phyloP scores from a whole-genome alignment of 2,329 filamentous ascomycete genomes.

The Ramularia endophylla region DNA sequence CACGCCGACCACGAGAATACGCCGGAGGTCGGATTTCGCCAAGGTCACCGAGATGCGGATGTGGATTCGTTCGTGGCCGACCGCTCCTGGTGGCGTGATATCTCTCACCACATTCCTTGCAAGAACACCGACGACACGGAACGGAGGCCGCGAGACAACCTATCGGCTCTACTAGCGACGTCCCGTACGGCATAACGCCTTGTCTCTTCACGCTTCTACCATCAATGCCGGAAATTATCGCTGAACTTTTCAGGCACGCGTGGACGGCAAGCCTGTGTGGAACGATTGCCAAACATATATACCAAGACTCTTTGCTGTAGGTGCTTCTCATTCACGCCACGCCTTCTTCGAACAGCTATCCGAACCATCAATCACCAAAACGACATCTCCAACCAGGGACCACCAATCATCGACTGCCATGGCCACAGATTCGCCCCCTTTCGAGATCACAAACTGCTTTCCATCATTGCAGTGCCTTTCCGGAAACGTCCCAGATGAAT shows the following conservation, averaged over 20 bases:
- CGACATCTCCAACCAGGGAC: neutral
- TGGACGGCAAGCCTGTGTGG: no score
- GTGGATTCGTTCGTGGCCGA: no score
- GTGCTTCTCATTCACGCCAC: no score
- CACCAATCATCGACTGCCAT: conserved; percentile 5
- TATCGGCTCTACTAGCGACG: conserved; percentile 7
- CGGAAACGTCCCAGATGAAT: conserved; percentile 17
- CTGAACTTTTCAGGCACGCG: no score
- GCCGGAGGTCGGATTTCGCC: no score
- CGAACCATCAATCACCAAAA: neutral
- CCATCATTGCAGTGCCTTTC: conserved; percentile 16
- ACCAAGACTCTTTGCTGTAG: no score
- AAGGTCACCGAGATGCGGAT: no score
- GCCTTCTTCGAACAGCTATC: neutral
- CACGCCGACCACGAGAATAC: no score
- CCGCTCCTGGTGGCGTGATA: conserved; percentile 6
- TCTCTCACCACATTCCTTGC: conserved; percentile 11
- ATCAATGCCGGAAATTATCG: no score
- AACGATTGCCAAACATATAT: no score
- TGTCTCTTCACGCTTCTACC: conserved; percentile 4
- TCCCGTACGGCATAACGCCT: no score
- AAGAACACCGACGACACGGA: neutral
- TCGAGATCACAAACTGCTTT: conserved; percentile 17
- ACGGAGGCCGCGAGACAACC: neutral
- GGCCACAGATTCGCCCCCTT: conserved; percentile 9